phyloP scores from a whole-genome alignment of 2,329 filamentous ascomycete genomes.

The Monosporascus cannonballus region DNA sequence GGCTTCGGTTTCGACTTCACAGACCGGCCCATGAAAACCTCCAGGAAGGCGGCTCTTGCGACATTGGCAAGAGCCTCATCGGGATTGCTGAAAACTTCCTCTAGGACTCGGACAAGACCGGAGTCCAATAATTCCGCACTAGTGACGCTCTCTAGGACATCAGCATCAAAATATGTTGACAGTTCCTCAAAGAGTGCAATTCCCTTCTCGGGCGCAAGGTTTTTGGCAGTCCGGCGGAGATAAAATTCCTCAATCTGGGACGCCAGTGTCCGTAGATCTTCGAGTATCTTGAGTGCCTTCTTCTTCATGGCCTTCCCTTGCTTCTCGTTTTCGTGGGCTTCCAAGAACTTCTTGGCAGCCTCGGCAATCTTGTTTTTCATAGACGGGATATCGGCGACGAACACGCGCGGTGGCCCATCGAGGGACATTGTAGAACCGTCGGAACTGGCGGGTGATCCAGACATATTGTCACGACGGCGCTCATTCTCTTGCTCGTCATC shows the following conservation, averaged over 20 bases:
- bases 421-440: conserved; percentile 60
- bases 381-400: conserved; percentile 43
- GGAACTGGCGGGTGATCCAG: conserved; percentile 61
- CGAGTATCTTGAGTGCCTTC: conserved; percentile 71
- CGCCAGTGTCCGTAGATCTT: conserved; percentile 65
- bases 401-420: conserved; percentile 45
- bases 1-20: conserved; percentile 61
- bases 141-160: conserved; percentile 87
- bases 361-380: conserved; percentile 68
- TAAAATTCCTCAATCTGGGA: conserved; percentile 68
- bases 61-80: conserved; percentile 55
- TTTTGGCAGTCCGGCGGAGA: conserved; percentile 44
- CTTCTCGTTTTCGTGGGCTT: conserved; percentile 72
- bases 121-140: conserved; percentile 92
- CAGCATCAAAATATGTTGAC: conserved; percentile 79
- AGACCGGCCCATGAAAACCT: conserved; percentile 81
- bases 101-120: conserved; percentile 76
- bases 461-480: conserved; percentile 49
- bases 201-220: conserved; percentile 44
- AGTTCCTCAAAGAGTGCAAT: conserved; percentile 66
- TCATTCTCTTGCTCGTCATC: conserved; percentile 46
- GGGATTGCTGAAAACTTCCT: conserved; percentile 73
- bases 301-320: conserved; percentile 66
- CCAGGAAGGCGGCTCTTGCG: conserved; percentile 77
- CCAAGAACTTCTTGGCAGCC: conserved; percentile 77